phyloP scores from a whole-genome alignment of 768 basidiomycete genomes.

The Lactarius sp. region DNA sequence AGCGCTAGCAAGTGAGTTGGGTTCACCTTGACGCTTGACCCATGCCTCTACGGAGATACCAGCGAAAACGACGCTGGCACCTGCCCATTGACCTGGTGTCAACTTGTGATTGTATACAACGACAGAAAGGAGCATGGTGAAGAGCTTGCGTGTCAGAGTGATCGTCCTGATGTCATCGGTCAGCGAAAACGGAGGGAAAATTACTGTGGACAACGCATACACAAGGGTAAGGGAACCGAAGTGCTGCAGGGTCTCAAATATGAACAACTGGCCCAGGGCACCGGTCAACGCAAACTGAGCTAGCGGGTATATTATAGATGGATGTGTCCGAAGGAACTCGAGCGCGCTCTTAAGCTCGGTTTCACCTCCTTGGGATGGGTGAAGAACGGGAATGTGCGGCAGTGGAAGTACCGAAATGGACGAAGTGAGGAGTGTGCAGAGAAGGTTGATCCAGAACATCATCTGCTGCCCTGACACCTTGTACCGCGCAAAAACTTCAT shows the following conservation, averaged over 20 bases:
- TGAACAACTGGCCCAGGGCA: constrained; percentile 93
- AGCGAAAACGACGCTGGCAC: constrained; percentile 89
- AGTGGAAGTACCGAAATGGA: constrained; percentile 69
- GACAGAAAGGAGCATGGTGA: constrained; percentile 96
- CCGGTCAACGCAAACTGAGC: constrained; percentile 85
- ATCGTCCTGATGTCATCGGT: constrained; percentile 57
- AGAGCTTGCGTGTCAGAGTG: constrained; percentile 93
- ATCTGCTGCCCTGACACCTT: constrained; percentile 88
- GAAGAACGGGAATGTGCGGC: constrained; percentile 77
- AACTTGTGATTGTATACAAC: constrained; percentile 86
- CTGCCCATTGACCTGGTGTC: constrained; percentile 83
- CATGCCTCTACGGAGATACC: constrained; percentile 93
- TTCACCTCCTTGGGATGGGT: constrained; percentile 54
- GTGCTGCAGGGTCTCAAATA: constrained; percentile 91
- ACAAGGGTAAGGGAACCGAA: constrained; percentile 88
- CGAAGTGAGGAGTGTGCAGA: constrained; percentile 71
- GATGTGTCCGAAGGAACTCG: constrained; percentile 72
- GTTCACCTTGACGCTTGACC: constrained; percentile 79
- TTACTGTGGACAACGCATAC: constrained; percentile 41
- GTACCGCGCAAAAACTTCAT: constrained; percentile 85
- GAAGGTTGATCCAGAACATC: constrained; percentile 97
- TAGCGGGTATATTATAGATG: constrained; percentile 65
- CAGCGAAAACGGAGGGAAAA: constrained; percentile 8
- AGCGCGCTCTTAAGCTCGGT: constrained; percentile 67
- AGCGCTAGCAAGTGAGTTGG: neutral